These are phyloP conservation scores for Limtongia smithiae DNA, from an alignment of 805 yeast genomes.

Conservation along the genomic window DNA sequence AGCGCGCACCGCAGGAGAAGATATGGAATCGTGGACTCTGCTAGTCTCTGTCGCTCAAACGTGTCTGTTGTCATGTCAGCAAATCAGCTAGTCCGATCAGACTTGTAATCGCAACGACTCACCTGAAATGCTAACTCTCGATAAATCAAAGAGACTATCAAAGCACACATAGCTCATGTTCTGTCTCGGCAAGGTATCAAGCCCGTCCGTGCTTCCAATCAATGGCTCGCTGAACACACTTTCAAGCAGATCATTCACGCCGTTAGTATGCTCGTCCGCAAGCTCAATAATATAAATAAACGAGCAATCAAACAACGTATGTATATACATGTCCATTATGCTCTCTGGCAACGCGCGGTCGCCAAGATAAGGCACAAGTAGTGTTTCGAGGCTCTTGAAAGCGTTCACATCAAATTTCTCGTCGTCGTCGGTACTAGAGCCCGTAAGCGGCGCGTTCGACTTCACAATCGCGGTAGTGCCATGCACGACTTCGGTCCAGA, in stretches of 20 bases:
- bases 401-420: slow-evolving; percentile 49
- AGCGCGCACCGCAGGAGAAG: slow-evolving; percentile 58
- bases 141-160: slow-evolving; percentile 47
- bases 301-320: slow-evolving; percentile 55
- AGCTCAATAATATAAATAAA: slow-evolving; percentile 52
- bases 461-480: slow-evolving; percentile 33
- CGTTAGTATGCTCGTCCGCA: slow-evolving; percentile 34
- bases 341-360: slow-evolving; percentile 34
- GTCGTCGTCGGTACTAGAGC: slow-evolving; percentile 34
- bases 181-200: slow-evolving; percentile 45
- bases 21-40: slow-evolving; percentile 43
- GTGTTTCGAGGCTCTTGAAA: slow-evolving; percentile 43
- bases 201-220: slow-evolving; percentile 62
- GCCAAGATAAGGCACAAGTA: slow-evolving; percentile 44
- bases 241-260: slow-evolving; percentile 42
- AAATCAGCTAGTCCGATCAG: too few species aligned
- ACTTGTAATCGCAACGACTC: slow-evolving; percentile 17
- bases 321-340: slow-evolving; percentile 45
- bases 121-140: slow-evolving; percentile 31
- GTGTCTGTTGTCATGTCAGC: too few species aligned
- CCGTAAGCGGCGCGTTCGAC: slow-evolving; percentile 31
- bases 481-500: slow-evolving; percentile 37
- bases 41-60: slow-evolving; percentile 26
- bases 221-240: slow-evolving; percentile 46
- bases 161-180: slow-evolving; percentile 56